These are phyloP conservation scores for Antitrichia curtipendula DNA, from an alignment of 225 moss, liverwort and hornwort genomes.

Conservation along the genomic window DNA sequence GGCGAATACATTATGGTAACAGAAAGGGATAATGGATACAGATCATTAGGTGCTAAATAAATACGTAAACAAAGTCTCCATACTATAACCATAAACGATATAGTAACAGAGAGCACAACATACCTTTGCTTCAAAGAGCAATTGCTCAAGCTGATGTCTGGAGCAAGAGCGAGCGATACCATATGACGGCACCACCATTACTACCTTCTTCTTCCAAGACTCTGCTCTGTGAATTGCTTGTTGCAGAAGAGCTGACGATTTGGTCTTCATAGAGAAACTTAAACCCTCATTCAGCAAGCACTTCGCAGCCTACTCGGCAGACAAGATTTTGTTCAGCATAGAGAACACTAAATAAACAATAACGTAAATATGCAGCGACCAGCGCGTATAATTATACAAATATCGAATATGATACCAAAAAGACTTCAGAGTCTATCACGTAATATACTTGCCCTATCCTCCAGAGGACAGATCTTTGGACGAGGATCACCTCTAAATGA, in stretches of 20 bases:
- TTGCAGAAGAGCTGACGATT: constrained; percentile 11
- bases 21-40: not conserved
- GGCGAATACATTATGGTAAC: not conserved
- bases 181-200: constrained; percentile 51
- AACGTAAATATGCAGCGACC: not conserved
- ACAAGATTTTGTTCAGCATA: not conserved
- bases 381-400: not conserved
- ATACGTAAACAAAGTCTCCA: not conserved
- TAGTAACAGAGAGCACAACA: not conserved
- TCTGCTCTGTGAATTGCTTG: constrained; percentile 21
- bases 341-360: not conserved
- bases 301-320: constrained; percentile 8
- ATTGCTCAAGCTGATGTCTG: constrained; percentile 52
- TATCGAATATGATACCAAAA: not conserved
- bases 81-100: not conserved
- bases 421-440: not conserved
- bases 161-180: constrained; percentile 57
- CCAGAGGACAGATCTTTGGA: not conserved
- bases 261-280: constrained; percentile 4
- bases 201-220: constrained; percentile 56
- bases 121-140: constrained; percentile 67
- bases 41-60: not conserved
- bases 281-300: constrained; percentile 11
- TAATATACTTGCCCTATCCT: not conserved
- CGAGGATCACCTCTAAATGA: constrained; percentile 48